Conservation (phyloP, 805 yeast genomes). For the Zygosaccharomyces gambellarensis region DNA sequence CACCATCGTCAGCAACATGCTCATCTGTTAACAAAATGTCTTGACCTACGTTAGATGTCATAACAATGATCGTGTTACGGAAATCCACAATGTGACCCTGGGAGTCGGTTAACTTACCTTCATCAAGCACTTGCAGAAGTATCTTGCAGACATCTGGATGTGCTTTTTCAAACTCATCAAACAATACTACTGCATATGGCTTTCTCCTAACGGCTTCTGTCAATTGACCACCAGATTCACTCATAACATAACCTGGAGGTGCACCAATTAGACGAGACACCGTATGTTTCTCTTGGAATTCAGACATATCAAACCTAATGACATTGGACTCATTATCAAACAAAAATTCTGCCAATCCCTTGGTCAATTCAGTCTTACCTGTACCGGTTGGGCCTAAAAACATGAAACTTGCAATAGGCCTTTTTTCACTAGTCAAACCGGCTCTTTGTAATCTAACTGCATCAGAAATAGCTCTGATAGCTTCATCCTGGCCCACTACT, state of each 20-base stretch:
- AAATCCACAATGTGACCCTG: conserved; percentile 94
- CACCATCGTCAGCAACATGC: conserved; percentile 50
- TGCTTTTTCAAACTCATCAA: conserved; percentile 96
- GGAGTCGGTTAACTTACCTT: conserved; percentile 90
- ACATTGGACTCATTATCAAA: conserved; percentile 86
- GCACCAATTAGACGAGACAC: conserved; percentile 91
- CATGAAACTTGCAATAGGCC: conserved; percentile 96
- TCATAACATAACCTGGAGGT: conserved; percentile 97
- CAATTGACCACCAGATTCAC: conserved; percentile 88
- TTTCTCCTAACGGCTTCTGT: conserved; percentile 95
- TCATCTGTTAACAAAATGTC: conserved; percentile 71
- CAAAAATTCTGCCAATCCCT: conserved; percentile 84
- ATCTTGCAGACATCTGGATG: conserved; percentile 93
- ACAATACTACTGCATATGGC: conserved; percentile 87
- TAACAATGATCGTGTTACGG: conserved; percentile 88
- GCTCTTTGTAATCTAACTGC: conserved; percentile 96
- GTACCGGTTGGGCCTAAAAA: conserved; percentile 98
- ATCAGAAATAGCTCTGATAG: conserved; percentile 81
- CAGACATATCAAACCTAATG: conserved; percentile 94
- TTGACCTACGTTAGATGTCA: conserved; percentile 97
- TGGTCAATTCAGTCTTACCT: conserved; percentile 94
- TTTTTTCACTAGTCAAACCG: conserved; percentile 86
- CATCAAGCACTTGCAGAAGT: conserved; percentile 87
- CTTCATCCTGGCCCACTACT: conserved; percentile 95
- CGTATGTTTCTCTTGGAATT: conserved; percentile 91